Conservation (phyloP, 257 asterid genomes). For the Scutellaria baicalensis region DNA sequence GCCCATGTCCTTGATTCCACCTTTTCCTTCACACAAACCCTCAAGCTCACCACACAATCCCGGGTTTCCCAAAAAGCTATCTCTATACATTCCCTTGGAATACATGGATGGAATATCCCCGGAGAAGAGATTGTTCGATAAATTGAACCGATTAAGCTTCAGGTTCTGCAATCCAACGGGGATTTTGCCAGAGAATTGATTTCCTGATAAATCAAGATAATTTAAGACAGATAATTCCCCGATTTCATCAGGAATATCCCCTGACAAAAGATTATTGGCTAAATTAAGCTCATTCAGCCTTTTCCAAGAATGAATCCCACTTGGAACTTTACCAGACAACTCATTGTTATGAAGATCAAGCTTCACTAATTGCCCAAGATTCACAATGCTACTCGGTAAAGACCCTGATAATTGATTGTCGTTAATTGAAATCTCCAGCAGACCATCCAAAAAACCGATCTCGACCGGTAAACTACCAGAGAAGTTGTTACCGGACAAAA, state of each 20-base stretch:
- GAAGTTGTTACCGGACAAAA: constrained; percentile 63
- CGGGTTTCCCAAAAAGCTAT: constrained; percentile 77
- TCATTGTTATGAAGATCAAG: constrained; percentile 77
- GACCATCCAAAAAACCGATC: constrained; percentile 59
- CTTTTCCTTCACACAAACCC: constrained; percentile 60
- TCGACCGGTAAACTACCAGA: constrained; percentile 82
- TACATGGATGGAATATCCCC: constrained; percentile 81
- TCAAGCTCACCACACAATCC: constrained; percentile 78
- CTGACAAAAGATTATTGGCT: constrained; percentile 68
- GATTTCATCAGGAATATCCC: constrained; percentile 70
- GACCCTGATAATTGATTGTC: constrained; percentile 63
- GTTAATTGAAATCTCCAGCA: constrained; percentile 59
- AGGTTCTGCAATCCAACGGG: constrained; percentile 71
- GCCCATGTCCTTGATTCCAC: constrained; percentile 30
- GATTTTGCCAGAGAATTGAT: constrained; percentile 58
- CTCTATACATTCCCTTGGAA: constrained; percentile 69
- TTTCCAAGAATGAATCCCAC: constrained; percentile 61
- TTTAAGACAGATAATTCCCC: constrained; percentile 71
- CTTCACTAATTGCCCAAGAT: constrained; percentile 76
- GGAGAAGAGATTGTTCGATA: constrained; percentile 72
- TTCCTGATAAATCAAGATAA: constrained; percentile 88
- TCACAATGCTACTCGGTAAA: constrained; percentile 64
- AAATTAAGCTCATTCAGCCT: constrained; percentile 78
- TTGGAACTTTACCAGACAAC: constrained; percentile 66
- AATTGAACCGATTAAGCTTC: constrained; percentile 81